Percentiles rank a stretch among this genome's conserved stretches.
These are phyloP conservation scores for Lactarius sanguifluus DNA, from an alignment of 768 basidiomycete genomes.

Conservation along the genomic window DNA sequence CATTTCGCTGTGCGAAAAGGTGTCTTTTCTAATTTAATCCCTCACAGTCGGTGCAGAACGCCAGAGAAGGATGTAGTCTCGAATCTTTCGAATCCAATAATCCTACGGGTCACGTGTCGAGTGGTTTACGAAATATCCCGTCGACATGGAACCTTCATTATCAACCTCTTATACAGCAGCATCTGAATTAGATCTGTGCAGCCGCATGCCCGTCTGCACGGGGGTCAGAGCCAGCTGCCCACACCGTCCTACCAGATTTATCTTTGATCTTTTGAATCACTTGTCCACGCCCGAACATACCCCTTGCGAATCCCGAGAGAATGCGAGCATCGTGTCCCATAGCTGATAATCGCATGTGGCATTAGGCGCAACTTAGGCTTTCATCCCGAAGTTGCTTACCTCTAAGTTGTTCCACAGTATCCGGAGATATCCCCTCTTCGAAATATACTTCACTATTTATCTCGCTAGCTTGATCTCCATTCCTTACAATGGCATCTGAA, in stretches of 20 bases:
- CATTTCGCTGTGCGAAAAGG: slow-evolving; percentile 1
- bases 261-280: slow-evolving; percentile 80
- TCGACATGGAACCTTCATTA: not conserved
- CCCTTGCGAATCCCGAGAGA: slow-evolving; percentile 58
- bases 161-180: not conserved
- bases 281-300: slow-evolving; percentile 81
- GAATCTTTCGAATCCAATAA: not conserved
- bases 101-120: not conserved
- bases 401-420: slow-evolving; percentile 64
- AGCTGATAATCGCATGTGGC: slow-evolving; percentile 41
- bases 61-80: slow-evolving; percentile 58
- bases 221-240: slow-evolving; percentile 93
- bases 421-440: slow-evolving; percentile 73
- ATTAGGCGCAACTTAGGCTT: slow-evolving; percentile 9
- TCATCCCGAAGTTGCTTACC: slow-evolving; percentile 42
- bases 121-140: not conserved
- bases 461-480: slow-evolving; percentile 55
- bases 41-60: slow-evolving; percentile 62
- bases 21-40: slow-evolving; percentile 4
- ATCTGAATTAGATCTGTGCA: slow-evolving; percentile 56
- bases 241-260: slow-evolving; percentile 69
- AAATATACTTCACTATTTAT: slow-evolving; percentile 83
- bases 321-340: slow-evolving; percentile 87
- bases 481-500: slow-evolving; percentile 54
- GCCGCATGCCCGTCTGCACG: slow-evolving; percentile 87